phyloP scores from a whole-genome alignment of 2,329 filamentous ascomycete genomes.

The Botrytis hyacinthi region DNA sequence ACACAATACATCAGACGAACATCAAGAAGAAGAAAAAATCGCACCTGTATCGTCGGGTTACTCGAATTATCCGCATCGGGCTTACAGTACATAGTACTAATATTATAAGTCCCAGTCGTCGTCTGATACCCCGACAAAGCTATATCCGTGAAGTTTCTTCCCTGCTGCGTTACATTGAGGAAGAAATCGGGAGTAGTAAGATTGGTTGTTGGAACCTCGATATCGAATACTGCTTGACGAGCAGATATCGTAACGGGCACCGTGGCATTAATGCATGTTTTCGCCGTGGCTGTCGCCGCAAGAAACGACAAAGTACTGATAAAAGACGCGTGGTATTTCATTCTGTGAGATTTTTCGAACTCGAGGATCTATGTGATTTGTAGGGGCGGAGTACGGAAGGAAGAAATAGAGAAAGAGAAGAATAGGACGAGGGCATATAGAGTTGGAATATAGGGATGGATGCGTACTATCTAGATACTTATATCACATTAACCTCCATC shows the following conservation, averaged over 20 bases:
- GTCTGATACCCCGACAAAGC: slow-evolving; percentile 50
- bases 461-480: neutral
- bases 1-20: neutral
- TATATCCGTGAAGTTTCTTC: slow-evolving; percentile 49
- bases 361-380: neutral
- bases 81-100: slow-evolving; percentile 45
- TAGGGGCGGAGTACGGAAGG: neutral
- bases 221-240: neutral
- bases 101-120: slow-evolving; percentile 53
- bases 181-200: slow-evolving; percentile 49
- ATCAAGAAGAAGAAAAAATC: fast-evolving
- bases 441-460: neutral
- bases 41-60: neutral
- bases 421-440: neutral
- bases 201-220: neutral
- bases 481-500: neutral
- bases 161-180: slow-evolving; percentile 49
- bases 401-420: neutral
- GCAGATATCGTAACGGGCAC: neutral
- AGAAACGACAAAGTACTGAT: neutral
- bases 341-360: neutral
- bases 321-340: neutral
- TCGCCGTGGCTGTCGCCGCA: neutral
- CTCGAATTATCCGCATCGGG: neutral
- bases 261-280: neutral